These are phyloP conservation scores for Umbelopsis ramanniana DNA, from an alignment of 192 early-diverging fungal species.

Conservation along the genomic window DNA sequence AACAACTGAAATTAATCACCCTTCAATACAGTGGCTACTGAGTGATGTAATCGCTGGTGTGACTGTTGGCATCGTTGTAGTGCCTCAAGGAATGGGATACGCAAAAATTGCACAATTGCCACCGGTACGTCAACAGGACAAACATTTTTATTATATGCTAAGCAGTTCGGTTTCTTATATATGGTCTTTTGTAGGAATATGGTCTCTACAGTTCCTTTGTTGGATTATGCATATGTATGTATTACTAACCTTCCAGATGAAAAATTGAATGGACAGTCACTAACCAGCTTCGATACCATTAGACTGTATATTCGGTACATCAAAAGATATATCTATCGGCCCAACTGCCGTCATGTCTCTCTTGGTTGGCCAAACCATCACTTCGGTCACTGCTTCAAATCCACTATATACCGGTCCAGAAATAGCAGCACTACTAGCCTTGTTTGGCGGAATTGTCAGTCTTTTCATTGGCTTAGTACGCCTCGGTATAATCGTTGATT, in stretches of 20 bases:
- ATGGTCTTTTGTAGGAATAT: slow-evolving; percentile 43
- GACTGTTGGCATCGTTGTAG: slow-evolving; percentile 76
- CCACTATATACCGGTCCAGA: slow-evolving; percentile 75
- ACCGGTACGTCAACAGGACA: slow-evolving; percentile 21
- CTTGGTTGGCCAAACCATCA: slow-evolving; percentile 71
- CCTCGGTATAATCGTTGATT: slow-evolving; percentile 87
- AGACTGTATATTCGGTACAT: slow-evolving; percentile 69
- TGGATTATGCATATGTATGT: slow-evolving; percentile 57
- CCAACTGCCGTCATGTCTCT: slow-evolving; percentile 83
- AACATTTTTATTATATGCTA: not conserved
- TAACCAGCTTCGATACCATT: not conserved
- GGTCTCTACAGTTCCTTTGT: slow-evolving; percentile 76
- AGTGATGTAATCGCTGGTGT: slow-evolving; percentile 67
- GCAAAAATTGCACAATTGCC: slow-evolving; percentile 70
- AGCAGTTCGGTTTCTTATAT: not conserved
- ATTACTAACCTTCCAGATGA: not conserved
- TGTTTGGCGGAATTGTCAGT: slow-evolving; percentile 77
- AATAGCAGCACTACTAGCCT: slow-evolving; percentile 67
- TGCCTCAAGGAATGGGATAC: slow-evolving; percentile 75
- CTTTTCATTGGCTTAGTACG: slow-evolving; percentile 77
- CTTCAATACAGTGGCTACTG: slow-evolving; percentile 41
- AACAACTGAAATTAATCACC: not conserved
- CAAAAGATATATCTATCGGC: slow-evolving; percentile 73
- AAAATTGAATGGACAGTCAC: not conserved
- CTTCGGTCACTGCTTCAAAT: slow-evolving; percentile 30